These are phyloP conservation scores for Eucalyptus guilfoylei DNA, from an alignment of 345 rosid genomes.

Conservation along the genomic window DNA sequence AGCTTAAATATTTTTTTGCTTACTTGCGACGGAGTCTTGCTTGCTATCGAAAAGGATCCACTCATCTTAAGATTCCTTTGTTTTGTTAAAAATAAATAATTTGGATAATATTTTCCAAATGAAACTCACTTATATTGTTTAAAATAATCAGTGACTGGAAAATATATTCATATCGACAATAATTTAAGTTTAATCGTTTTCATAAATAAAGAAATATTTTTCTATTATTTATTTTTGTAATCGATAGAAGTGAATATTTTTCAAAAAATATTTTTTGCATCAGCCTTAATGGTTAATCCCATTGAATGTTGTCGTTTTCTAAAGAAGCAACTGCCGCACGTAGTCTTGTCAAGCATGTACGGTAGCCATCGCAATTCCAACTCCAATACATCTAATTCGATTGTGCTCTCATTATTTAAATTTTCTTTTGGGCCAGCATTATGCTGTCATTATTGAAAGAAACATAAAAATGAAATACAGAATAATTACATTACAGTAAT, in stretches of 20 bases:
- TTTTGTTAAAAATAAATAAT: too few relatives aligned
- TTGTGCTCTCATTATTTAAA: background rate
- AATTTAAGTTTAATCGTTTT: too few relatives aligned
- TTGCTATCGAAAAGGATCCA: too few relatives aligned
- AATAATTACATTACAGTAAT: background rate
- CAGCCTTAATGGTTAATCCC: background rate
- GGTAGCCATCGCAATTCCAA: background rate
- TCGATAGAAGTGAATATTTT: too few relatives aligned
- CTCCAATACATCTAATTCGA: background rate
- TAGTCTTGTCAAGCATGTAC: background rate
- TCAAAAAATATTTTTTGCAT: fast-evolving
- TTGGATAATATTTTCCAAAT: too few relatives aligned
- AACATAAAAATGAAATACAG: background rate
- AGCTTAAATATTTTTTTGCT: background rate
- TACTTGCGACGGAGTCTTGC: too few relatives aligned
- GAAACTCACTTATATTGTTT: too few relatives aligned
- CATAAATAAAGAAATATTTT: fast-evolving
- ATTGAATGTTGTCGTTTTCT: background rate
- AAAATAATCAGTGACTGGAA: too few relatives aligned
- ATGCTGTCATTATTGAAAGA: background rate
- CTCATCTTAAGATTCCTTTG: too few relatives aligned
- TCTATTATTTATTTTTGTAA: background rate
- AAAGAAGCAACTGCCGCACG: background rate
- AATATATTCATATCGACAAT: too few relatives aligned
- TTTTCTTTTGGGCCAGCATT: background rate